phyloP scores from a whole-genome alignment of 371 early-diverging fungal genomes.

The Actinomortierella ambigua region DNA sequence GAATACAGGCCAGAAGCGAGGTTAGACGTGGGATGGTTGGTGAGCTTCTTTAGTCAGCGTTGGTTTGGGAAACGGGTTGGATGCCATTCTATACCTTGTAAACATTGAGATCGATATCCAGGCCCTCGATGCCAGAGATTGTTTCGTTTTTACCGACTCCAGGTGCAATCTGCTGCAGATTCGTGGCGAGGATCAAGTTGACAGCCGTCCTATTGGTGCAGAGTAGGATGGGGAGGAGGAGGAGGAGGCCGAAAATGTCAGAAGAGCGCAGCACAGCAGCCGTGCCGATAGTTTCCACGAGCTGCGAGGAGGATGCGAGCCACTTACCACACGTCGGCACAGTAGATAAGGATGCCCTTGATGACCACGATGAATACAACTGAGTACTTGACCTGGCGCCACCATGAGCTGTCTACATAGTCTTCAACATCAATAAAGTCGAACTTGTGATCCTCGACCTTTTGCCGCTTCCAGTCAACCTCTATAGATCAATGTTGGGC shows the following conservation, averaged over 20 bases:
- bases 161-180: slow-evolving; percentile 13
- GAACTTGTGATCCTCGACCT: slow-evolving; percentile 85
- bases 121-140: slow-evolving; percentile 13
- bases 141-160: slow-evolving; percentile 7
- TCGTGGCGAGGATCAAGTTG: slow-evolving; percentile 27
- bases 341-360: slow-evolving; percentile 75
- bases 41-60: too few relatives aligned
- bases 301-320: slow-evolving; percentile 40
- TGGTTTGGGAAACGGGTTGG: too few relatives aligned
- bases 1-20: too few relatives aligned
- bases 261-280: too few relatives aligned
- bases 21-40: too few relatives aligned
- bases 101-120: too few relatives aligned
- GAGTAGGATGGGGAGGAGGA: too few relatives aligned
- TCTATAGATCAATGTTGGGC: not conserved
- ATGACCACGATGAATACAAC: slow-evolving; percentile 70
- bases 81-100: too few relatives aligned
- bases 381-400: slow-evolving; percentile 59
- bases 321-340: slow-evolving; percentile 72
- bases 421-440: slow-evolving; percentile 86
- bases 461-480: slow-evolving; percentile 51
- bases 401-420: slow-evolving; percentile 55
- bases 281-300: too few relatives aligned
- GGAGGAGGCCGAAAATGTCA: too few relatives aligned
- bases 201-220: slow-evolving; percentile 45